These are phyloP conservation scores for Aspergillus sp. DNA, from an alignment of 2,329 filamentous ascomycete species.

Conservation along the genomic window DNA sequence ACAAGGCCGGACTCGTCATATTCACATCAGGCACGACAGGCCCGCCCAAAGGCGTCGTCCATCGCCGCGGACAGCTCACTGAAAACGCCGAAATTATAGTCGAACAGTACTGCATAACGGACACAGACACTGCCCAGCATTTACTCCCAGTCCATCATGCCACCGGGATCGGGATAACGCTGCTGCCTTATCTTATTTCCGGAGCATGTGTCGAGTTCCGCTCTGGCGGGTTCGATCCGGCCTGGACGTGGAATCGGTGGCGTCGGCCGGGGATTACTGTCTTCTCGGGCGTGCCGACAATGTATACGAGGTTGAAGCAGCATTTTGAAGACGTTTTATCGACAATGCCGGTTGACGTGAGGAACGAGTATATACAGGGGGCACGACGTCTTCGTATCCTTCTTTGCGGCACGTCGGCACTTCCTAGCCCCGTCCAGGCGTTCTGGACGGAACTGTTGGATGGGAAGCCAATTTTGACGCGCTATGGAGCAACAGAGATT, in stretches of 20 bases:
- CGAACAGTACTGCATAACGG: conserved; percentile 36
- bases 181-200: conserved; percentile 47
- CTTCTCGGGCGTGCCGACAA: conserved; percentile 50
- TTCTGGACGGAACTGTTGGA: conserved; percentile 41
- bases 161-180: conserved; percentile 38
- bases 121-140: conserved; percentile 39
- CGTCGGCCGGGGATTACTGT: conserved; percentile 37
- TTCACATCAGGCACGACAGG: conserved; percentile 39
- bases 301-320: conserved; percentile 47
- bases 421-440: conserved; percentile 50
- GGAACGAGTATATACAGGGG: conserved; percentile 41
- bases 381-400: conserved; percentile 23
- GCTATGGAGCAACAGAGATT: conserved; percentile 47
- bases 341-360: conserved; percentile 16
- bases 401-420: conserved; percentile 43
- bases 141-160: conserved; percentile 48
- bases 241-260: conserved; percentile 47
- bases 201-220: conserved; percentile 45
- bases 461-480: conserved; percentile 36
- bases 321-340: conserved; percentile 38
- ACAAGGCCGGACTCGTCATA: conserved; percentile 33
- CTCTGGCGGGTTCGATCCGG: conserved; percentile 40
- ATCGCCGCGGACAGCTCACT: conserved; percentile 34
- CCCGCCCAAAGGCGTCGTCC: conserved; percentile 37
- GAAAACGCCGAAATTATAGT: conserved; percentile 23